phyloP scores from a whole-genome alignment of 1,139 yeast genomes.

The Saccharomyces uvarum region DNA sequence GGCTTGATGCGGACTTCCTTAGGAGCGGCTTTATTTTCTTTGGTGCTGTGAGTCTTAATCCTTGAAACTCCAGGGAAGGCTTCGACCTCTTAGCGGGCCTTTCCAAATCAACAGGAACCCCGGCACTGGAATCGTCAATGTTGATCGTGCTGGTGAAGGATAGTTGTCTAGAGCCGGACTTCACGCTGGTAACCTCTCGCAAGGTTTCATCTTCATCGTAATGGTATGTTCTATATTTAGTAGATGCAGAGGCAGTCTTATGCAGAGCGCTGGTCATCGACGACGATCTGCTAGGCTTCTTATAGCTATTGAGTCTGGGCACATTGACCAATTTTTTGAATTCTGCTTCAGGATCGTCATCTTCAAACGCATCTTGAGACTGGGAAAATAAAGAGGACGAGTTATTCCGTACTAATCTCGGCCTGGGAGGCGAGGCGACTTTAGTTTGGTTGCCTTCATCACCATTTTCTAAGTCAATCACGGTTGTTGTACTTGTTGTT shows the following conservation, averaged over 20 bases:
- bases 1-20: conserved; percentile 1
- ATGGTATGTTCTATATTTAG: not conserved
- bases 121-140: conserved; percentile 1
- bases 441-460: not conserved
- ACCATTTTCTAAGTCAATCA: not conserved
- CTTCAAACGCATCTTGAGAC: conserved; percentile 32
- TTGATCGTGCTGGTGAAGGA: conserved; percentile 13
- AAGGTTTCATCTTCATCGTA: conserved; percentile 5
- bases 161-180: conserved; percentile 12
- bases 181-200: conserved; percentile 11
- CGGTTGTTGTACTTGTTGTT: too few species aligned
- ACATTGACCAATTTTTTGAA: conserved; percentile 15
- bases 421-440: not conserved
- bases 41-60: conserved; percentile 14
- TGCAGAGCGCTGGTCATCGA: conserved; percentile 5
- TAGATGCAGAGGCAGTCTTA: not conserved
- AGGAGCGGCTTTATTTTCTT: conserved; percentile 19
- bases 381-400: conserved; percentile 11
- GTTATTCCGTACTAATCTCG: not conserved
- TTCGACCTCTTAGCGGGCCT: conserved; percentile 4
- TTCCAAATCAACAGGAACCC: not conserved
- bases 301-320: conserved; percentile 24
- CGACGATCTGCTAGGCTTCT: conserved; percentile 10
- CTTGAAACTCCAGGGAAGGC: conserved; percentile 17
- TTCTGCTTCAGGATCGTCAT: conserved; percentile 24